Conservation (phyloP, 768 basidiomycete genomes). For the Piloderma croceum region DNA sequence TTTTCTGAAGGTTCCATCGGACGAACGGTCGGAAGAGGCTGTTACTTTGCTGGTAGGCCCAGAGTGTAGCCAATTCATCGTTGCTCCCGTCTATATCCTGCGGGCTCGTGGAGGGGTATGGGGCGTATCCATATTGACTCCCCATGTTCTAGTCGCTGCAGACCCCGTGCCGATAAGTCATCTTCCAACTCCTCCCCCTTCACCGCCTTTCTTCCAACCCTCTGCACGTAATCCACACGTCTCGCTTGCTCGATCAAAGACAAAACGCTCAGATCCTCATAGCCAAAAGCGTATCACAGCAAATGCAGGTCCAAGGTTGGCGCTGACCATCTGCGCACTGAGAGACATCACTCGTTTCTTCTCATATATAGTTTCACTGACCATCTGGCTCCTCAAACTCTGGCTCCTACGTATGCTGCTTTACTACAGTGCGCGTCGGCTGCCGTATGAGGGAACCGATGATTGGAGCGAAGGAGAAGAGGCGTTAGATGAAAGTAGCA, state of each 20-base stretch:
- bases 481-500: neutral
- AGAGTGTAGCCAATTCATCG: conserved; percentile 24
- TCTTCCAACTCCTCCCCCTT: conserved; percentile 33
- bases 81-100: conserved; percentile 24
- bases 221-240: conserved; percentile 7
- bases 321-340: too few relatives aligned
- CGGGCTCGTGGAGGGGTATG: conserved; percentile 16
- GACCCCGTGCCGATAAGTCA: conserved; percentile 6
- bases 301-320: too few relatives aligned
- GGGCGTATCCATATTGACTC: conserved; percentile 31
- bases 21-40: conserved; percentile 10
- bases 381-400: conserved; percentile 3
- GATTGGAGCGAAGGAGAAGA: conserved; percentile 4
- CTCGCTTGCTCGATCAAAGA: neutral
- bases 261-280: neutral
- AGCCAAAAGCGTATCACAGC: too few relatives aligned
- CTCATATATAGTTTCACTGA: conserved; percentile 3
- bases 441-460: conserved; percentile 9
- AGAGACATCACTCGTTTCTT: too few relatives aligned
- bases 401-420: too few relatives aligned
- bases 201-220: conserved; percentile 28
- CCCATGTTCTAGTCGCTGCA: conserved; percentile 17
- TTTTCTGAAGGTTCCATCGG: conserved; percentile 13
- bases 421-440: neutral
- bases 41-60: conserved; percentile 21